Evolutionary conservation across 768 basidiomycete genomes (phyloP).

Genomic region (Butyriboletus loyo): DNA sequence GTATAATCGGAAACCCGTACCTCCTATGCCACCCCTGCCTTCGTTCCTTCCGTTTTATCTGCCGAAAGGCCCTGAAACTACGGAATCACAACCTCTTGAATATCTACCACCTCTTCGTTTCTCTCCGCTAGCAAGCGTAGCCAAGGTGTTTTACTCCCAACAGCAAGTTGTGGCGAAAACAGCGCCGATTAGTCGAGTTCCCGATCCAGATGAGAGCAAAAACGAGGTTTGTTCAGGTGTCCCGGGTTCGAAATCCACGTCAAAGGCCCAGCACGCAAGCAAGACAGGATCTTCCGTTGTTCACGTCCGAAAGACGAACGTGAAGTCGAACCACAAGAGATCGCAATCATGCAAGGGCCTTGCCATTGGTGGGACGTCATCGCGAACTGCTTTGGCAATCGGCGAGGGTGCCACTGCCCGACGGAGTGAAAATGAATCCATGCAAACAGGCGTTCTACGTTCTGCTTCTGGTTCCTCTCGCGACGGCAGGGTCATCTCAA

Average conservation of each 20-base stretch:
- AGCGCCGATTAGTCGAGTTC: background rate
- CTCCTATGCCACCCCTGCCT: constrained; percentile 24
- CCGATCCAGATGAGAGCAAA: background rate
- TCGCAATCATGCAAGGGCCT: constrained; percentile 12
- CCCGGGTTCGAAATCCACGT: background rate
- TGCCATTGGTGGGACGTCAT: constrained; percentile 4
- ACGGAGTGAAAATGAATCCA: background rate
- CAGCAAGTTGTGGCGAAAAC: background rate
- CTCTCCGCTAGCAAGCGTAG: constrained; percentile 14
- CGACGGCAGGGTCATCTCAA: background rate
- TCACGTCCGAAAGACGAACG: background rate
- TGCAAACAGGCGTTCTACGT: background rate
- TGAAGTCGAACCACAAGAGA: constrained; percentile 2
- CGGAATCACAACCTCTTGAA: background rate
- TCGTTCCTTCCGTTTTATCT: constrained; percentile 8
- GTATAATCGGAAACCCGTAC: constrained; percentile 12
- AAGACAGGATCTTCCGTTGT: background rate
- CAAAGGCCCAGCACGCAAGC: background rate
- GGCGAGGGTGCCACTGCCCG: no score
- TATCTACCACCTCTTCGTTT: constrained; percentile 20
- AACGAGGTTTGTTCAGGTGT: background rate
- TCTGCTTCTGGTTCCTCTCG: background rate
- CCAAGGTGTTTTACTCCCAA: constrained; percentile 3
- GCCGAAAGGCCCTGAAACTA: background rate
- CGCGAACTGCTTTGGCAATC: no score